phyloP scores from a whole-genome alignment of 352 stramenopile species.

The Pythium plurisporium region DNA sequence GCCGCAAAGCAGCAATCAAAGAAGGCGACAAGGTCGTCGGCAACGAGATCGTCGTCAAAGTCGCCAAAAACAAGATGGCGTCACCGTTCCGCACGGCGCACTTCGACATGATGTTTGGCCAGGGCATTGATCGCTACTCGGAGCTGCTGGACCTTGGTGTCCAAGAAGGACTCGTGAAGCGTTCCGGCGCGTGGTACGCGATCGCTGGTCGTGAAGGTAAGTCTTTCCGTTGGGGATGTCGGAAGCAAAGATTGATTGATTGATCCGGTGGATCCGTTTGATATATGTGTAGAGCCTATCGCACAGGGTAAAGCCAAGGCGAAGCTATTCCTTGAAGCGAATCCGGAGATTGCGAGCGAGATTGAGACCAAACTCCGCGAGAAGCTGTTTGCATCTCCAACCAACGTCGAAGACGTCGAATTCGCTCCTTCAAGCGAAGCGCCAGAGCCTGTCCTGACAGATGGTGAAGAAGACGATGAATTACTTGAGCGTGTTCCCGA shows the following conservation, averaged over 20 bases:
- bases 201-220: slow-evolving; percentile 56
- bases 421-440: background rate
- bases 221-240: background rate
- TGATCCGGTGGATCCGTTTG: background rate
- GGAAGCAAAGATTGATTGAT: background rate
- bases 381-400: slow-evolving; percentile 45
- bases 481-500: slow-evolving; percentile 17
- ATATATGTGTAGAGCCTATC: slow-evolving; percentile 55
- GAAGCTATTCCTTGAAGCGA: slow-evolving; percentile 74
- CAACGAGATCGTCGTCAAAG: slow-evolving; percentile 97
- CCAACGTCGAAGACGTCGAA: slow-evolving; percentile 9
- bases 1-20: slow-evolving; percentile 91
- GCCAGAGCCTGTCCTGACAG: background rate
- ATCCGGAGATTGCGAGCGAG: slow-evolving; percentile 60
- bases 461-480: slow-evolving; percentile 7
- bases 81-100: slow-evolving; percentile 93
- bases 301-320: slow-evolving; percentile 80
- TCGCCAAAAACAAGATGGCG: slow-evolving; percentile 99
- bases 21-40: slow-evolving; percentile 90
- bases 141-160: slow-evolving; percentile 81
- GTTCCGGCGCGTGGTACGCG: slow-evolving; percentile 77
- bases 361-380: slow-evolving; percentile 70
- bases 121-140: slow-evolving; percentile 91
- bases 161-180: slow-evolving; percentile 69
- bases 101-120: slow-evolving; percentile 97